Conservation (phyloP, 331 rosid species). For the Rhamnella rubrinervis region DNA sequence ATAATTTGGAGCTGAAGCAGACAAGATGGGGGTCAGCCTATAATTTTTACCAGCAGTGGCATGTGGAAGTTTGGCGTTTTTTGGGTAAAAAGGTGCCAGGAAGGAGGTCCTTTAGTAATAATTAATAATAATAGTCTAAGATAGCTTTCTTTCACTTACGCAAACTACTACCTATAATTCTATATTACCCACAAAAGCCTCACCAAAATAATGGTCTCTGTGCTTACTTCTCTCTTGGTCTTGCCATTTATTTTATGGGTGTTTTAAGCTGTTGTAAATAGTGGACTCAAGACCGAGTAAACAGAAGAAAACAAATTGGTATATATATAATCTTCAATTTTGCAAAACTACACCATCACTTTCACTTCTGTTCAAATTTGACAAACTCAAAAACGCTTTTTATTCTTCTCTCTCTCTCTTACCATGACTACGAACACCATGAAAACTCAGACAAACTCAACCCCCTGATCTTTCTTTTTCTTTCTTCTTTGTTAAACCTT, state of each 20-base stretch:
- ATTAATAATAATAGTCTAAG: conserved; percentile 17
- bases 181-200: conserved; percentile 8
- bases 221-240: conserved; percentile 17
- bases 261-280: conserved; percentile 4
- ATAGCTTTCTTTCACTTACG: not conserved
- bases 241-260: not conserved
- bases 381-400: conserved; percentile 28
- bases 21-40: conserved; percentile 38
- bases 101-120: not conserved
- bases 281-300: conserved; percentile 16
- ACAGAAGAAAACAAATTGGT: not conserved
- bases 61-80: conserved; percentile 27
- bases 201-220: conserved; percentile 16
- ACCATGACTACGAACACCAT: conserved; percentile 2
- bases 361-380: conserved; percentile 28
- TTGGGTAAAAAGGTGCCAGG: conserved; percentile 5
- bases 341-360: conserved; percentile 7
- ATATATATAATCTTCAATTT: conserved; percentile 3
- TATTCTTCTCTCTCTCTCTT: not conserved
- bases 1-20: conserved; percentile 3
- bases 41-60: conserved; percentile 26
- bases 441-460: conserved; percentile 9
- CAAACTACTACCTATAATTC: not conserved
- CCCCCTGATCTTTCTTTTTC: not conserved
- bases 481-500: not conserved